phyloP scores from a whole-genome alignment of 2,329 filamentous ascomycete species.

The Nigrograna mackinnonii region DNA sequence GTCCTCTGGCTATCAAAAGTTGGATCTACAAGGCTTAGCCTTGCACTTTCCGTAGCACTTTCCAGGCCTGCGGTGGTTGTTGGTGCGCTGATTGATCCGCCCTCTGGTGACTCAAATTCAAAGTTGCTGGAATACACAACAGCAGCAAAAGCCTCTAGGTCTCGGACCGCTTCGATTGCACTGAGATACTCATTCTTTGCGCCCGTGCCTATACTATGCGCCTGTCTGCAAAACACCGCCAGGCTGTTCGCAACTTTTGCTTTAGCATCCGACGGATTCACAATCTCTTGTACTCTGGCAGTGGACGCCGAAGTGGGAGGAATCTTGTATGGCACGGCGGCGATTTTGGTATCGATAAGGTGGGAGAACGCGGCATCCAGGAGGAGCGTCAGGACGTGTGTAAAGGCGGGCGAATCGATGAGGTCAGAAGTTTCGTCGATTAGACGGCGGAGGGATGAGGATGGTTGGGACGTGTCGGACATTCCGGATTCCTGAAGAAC shows the following conservation, averaged over 20 bases:
- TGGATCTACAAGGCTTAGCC: conserved; percentile 15
- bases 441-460: conserved; percentile 73
- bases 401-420: conserved; percentile 90
- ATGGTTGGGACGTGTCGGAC: conserved; percentile 42
- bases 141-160: conserved; percentile 82
- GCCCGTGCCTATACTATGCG: conserved; percentile 79
- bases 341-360: conserved; percentile 81
- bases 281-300: conserved; percentile 55
- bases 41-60: conserved; percentile 14
- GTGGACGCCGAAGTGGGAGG: conserved; percentile 47
- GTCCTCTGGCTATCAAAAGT: conserved; percentile 57
- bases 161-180: conserved; percentile 74
- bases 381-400: conserved; percentile 80
- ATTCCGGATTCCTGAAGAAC: conserved; percentile 88
- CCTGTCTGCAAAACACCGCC: conserved; percentile 87
- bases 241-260: conserved; percentile 86
- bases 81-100: conserved; percentile 2
- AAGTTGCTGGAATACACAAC: conserved; percentile 88
- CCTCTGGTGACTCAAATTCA: conserved; percentile 53
- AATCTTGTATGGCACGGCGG: conserved; percentile 75
- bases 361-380: conserved; percentile 87
- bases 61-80: conserved; percentile 10
- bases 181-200: conserved; percentile 54
- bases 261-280: conserved; percentile 52
- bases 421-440: conserved; percentile 96